These are phyloP conservation scores for Tuctoria greenei DNA, from an alignment of 176 grass and related monocot species.

Conservation along the genomic window DNA sequence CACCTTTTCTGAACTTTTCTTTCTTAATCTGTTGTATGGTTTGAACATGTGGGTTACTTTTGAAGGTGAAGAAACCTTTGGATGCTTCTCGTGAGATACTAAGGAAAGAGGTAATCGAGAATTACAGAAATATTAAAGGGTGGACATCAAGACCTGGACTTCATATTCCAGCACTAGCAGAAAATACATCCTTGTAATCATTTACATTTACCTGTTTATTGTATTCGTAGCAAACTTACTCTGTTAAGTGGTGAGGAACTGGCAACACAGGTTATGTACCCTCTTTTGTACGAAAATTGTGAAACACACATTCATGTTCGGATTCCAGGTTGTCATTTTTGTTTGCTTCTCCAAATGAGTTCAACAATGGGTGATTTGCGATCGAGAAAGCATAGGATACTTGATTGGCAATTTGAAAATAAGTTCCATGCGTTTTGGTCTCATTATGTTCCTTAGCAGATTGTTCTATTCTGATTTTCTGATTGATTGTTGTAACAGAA, in stretches of 20 bases:
- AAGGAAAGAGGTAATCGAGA: constrained; percentile 73
- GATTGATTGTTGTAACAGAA: background rate
- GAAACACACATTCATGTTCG: constrained; percentile 19
- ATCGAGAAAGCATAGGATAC: constrained; percentile 2
- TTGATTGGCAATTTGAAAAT: background rate
- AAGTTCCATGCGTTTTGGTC: background rate
- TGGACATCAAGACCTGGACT: constrained; percentile 86
- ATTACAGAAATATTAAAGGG: constrained; percentile 79
- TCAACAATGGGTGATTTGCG: background rate
- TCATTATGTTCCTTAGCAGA: background rate
- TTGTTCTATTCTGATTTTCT: background rate
- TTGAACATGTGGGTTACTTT: constrained; percentile 24
- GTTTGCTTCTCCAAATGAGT: constrained; percentile 16
- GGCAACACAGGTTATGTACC: background rate
- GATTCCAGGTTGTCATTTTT: background rate
- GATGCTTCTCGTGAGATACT: constrained; percentile 74
- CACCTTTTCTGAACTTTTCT: background rate
- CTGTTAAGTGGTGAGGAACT: background rate
- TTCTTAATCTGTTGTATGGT: constrained; percentile 12
- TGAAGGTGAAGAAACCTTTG: constrained; percentile 47
- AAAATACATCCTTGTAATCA: constrained; percentile 41
- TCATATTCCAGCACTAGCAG: constrained; percentile 54
- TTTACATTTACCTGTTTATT: constrained; percentile 25
- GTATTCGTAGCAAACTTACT: constrained; percentile 16
- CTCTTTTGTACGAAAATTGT: constrained; percentile 6